A percentile compares a stretch with the other conserved stretches of the same genome.
phyloP scores from a whole-genome alignment of 2,329 filamentous ascomycete genomes.

The Arthrobotrys pseudoclavata region DNA sequence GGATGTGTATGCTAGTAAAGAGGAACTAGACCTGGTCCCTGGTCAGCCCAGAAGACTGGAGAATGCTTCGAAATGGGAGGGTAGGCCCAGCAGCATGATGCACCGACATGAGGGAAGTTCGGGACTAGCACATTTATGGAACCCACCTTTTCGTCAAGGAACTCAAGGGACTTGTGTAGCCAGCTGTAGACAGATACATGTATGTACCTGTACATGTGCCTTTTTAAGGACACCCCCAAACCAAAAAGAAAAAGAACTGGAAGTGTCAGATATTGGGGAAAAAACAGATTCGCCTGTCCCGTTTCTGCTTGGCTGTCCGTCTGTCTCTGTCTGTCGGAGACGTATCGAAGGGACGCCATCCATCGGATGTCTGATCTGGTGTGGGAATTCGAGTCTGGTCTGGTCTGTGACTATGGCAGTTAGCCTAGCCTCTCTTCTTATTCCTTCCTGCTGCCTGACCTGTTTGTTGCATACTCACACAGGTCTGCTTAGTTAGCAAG shows the following conservation, averaged over 20 bases:
- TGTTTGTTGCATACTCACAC: slow-evolving; percentile 57
- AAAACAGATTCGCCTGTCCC: slow-evolving; percentile 56
- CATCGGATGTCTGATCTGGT: slow-evolving; percentile 45
- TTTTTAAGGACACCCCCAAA: background rate
- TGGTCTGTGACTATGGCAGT: slow-evolving; percentile 28
- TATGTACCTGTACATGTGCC: slow-evolving; percentile 8
- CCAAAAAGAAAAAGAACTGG: background rate
- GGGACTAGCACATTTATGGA: slow-evolving; percentile 53
- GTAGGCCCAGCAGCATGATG: slow-evolving; percentile 38
- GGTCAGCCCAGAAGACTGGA: slow-evolving; percentile 60
- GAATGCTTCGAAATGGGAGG: slow-evolving; percentile 58
- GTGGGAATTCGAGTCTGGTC: background rate
- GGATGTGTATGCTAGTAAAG: slow-evolving; percentile 1
- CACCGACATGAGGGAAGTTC: slow-evolving; percentile 36
- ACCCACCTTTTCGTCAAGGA: slow-evolving; percentile 28
- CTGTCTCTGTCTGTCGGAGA: slow-evolving; percentile 27
- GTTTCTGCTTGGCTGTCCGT: slow-evolving; percentile 44
- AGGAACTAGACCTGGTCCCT: slow-evolving; percentile 42
- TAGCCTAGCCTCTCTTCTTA: slow-evolving; percentile 49
- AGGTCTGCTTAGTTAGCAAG: slow-evolving; percentile 40
- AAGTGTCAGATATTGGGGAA: slow-evolving; percentile 53
- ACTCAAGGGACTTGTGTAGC: slow-evolving; percentile 17
- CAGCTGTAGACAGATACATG: slow-evolving; percentile 23
- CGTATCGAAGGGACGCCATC: slow-evolving; percentile 19
- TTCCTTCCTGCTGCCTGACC: slow-evolving; percentile 53